Evolutionary conservation across 2,329 filamentous ascomycete species (phyloP).

Genomic region (Ophiostoma pallidulum): DNA sequence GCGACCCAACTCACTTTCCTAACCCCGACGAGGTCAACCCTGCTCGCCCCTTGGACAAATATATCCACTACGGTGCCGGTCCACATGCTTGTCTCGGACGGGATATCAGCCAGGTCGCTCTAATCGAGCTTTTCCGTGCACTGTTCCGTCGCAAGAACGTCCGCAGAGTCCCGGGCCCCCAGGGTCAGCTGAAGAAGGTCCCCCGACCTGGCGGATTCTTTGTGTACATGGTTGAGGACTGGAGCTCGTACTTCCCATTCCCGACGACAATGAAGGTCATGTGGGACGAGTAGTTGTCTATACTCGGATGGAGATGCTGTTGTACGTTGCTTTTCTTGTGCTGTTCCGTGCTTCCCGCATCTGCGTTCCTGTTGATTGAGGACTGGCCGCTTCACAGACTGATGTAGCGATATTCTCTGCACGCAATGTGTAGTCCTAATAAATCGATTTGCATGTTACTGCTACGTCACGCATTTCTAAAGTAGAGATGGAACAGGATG

Average conservation of each 20-base stretch:
- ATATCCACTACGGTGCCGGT: conserved; percentile 56
- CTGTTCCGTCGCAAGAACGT: conserved; percentile 53
- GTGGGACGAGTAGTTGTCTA: conserved; percentile 32
- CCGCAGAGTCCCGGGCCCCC: conserved; percentile 49
- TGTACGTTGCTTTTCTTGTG: not conserved
- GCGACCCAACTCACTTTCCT: conserved; percentile 51
- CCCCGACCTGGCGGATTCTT: conserved; percentile 43
- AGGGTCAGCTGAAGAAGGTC: conserved; percentile 61
- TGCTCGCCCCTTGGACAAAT: conserved; percentile 51
- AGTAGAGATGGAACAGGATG: too few relatives aligned
- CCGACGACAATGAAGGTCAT: conserved; percentile 45
- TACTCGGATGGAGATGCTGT: not conserved
- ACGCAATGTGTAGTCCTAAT: too few relatives aligned
- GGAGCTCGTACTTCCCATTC: conserved; percentile 40
- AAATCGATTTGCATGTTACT: too few relatives aligned
- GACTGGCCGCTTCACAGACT: too few relatives aligned
- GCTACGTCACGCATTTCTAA: too few relatives aligned
- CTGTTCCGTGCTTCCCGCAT: too few relatives aligned
- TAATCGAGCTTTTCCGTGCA: conserved; percentile 59
- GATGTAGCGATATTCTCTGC: too few relatives aligned
- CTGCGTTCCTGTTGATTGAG: too few relatives aligned
- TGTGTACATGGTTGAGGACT: conserved; percentile 58
- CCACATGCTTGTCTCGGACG: conserved; percentile 54
- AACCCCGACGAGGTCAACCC: conserved; percentile 52
- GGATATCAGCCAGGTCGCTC: conserved; percentile 49